A percentile compares a stretch with the other conserved stretches of the same genome.
These are phyloP conservation scores for Ascochyta pisi DNA, from an alignment of 2,329 filamentous ascomycete genomes.

Conservation along the genomic window DNA sequence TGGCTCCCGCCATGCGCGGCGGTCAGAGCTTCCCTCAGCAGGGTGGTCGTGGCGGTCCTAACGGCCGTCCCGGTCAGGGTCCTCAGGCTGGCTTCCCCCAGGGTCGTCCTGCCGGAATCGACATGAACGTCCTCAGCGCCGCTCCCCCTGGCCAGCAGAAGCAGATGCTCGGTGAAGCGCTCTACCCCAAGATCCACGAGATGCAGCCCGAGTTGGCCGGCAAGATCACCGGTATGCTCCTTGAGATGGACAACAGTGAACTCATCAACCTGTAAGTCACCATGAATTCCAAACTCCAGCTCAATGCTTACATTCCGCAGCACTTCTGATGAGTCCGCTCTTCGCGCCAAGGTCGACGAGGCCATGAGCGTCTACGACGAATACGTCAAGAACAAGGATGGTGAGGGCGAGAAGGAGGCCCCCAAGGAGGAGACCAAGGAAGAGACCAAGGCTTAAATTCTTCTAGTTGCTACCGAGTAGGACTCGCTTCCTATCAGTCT, in stretches of 20 bases:
- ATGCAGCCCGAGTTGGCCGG: constrained; percentile 95
- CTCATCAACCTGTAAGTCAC: constrained; percentile 89
- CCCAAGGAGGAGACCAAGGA: constrained; percentile 56
- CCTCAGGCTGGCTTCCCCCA: constrained; percentile 44
- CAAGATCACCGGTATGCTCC: constrained; percentile 99
- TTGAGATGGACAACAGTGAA: constrained; percentile 98
- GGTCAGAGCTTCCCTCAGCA: constrained; percentile 50
- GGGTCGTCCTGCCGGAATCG: constrained; percentile 52
- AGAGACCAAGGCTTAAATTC: constrained; percentile 51
- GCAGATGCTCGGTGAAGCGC: constrained; percentile 95
- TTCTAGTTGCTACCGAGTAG: constrained; percentile 40
- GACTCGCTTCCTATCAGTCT: constrained; percentile 36
- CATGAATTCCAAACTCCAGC: not conserved
- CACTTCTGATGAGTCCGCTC: constrained; percentile 85
- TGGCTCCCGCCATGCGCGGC: constrained; percentile 58
- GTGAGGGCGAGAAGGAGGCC: constrained; percentile 47
- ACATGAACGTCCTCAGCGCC: constrained; percentile 59
- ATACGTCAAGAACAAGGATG: constrained; percentile 82
- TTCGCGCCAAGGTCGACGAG: constrained; percentile 96
- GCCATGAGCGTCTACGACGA: constrained; percentile 97
- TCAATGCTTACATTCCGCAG: constrained; percentile 58
- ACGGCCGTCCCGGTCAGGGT: constrained; percentile 42
- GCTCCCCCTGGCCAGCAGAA: constrained; percentile 81
- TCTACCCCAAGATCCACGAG: constrained; percentile 97
- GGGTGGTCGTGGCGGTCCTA: constrained; percentile 46